phyloP scores from a whole-genome alignment of 768 basidiomycete genomes.

The Leucosporidium creatinivorum region DNA sequence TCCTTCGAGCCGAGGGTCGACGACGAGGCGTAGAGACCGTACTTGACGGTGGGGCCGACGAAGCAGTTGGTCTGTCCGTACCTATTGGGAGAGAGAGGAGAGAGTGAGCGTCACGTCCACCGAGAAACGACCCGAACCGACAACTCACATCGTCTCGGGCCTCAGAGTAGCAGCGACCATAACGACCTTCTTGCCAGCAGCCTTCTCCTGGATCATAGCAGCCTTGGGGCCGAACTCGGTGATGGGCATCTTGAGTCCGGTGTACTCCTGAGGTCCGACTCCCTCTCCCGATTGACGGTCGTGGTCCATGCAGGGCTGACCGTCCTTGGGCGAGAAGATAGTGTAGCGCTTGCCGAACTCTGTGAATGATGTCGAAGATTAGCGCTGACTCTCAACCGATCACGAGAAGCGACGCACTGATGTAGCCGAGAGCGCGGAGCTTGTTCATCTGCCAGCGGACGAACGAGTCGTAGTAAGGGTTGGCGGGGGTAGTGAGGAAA shows the following conservation, averaged over 20 bases:
- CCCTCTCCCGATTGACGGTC: conserved; percentile 93
- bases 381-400: background rate
- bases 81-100: conserved; percentile 47
- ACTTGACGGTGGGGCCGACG: conserved; percentile 81
- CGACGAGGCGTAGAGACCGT: conserved; percentile 83
- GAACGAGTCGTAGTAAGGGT: conserved; percentile 95
- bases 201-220: conserved; percentile 55
- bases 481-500: conserved; percentile 88
- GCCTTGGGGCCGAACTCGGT: conserved; percentile 70
- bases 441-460: conserved; percentile 98
- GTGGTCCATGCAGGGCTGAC: conserved; percentile 99
- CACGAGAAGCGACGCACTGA: conserved; percentile 47
- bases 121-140: no score
- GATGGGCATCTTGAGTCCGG: conserved; percentile 89
- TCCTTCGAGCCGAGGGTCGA: conserved; percentile 47
- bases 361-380: no score
- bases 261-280: conserved; percentile 90
- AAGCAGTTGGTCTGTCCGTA: conserved; percentile 99
- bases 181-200: conserved; percentile 63
- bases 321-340: conserved; percentile 96
- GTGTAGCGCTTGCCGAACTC: conserved; percentile 96
- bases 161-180: conserved; percentile 93
- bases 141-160: conserved; percentile 87
- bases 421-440: conserved; percentile 73
- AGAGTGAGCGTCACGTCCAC: background rate